phyloP scores from a whole-genome alignment of 2,329 filamentous ascomycete genomes.

The Stagonosporopsis chrysanthemi region DNA sequence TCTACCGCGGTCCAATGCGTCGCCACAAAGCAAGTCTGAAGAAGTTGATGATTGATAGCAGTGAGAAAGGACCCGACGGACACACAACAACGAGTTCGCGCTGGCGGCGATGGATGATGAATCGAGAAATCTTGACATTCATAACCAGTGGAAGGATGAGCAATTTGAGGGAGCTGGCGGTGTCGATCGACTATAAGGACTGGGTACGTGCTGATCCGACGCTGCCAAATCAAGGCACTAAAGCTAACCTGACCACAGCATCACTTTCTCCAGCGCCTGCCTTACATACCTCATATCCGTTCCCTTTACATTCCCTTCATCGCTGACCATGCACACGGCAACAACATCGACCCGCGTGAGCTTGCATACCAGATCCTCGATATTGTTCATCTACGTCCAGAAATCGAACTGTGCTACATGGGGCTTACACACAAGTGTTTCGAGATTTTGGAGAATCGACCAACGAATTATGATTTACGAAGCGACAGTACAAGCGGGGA shows the following conservation, averaged over 20 bases:
- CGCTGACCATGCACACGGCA: conserved; percentile 65
- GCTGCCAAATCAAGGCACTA: background rate
- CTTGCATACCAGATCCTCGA: conserved; percentile 79
- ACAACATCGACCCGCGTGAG: conserved; percentile 69
- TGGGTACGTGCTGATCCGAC: conserved; percentile 66
- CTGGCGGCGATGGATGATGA: conserved; percentile 76
- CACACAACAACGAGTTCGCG: conserved; percentile 50
- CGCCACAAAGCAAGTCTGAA: conserved; percentile 75
- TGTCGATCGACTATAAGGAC: conserved; percentile 76
- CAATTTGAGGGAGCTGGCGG: conserved; percentile 73
- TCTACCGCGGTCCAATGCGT: conserved; percentile 74
- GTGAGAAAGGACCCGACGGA: conserved; percentile 59
- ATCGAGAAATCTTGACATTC: conserved; percentile 72
- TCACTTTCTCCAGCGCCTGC: conserved; percentile 77
- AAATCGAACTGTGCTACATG: conserved; percentile 79
- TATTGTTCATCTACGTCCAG: conserved; percentile 77
- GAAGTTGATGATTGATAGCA: conserved; percentile 77
- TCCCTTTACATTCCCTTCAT: conserved; percentile 76
- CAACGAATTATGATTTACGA: conserved; percentile 53
- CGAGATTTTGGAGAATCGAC: conserved; percentile 74
- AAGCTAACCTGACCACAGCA: conserved; percentile 61
- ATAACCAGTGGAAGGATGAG: conserved; percentile 80
- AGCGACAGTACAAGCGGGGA: conserved; percentile 40
- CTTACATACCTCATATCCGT: conserved; percentile 72
- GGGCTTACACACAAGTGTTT: conserved; percentile 81